Percentiles rank a stretch among this genome's conserved stretches.
These are phyloP conservation scores for Sporothrix mexicana DNA, from an alignment of 2,329 filamentous ascomycete species.

Conservation along the genomic window DNA sequence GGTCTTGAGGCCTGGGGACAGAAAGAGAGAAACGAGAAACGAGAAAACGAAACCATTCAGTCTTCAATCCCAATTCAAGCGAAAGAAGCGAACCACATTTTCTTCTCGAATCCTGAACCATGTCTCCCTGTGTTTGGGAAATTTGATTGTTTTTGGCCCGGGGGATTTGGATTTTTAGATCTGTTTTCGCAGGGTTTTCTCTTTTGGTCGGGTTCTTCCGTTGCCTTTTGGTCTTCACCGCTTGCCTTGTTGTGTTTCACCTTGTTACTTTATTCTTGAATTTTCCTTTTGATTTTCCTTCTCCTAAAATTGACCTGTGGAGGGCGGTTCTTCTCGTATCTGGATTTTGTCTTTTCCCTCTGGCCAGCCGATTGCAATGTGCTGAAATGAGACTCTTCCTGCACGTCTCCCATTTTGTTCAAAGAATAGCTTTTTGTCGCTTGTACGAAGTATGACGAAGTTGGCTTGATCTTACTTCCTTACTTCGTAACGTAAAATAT, in stretches of 20 bases:
- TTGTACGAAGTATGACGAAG: background rate
- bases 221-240: background rate
- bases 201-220: constrained; percentile 4
- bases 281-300: background rate
- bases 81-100: constrained; percentile 18
- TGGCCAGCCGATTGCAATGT: background rate
- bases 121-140: constrained; percentile 3
- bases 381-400: background rate
- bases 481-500: background rate
- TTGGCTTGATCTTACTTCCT: too few relatives aligned
- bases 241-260: background rate
- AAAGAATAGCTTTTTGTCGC: background rate
- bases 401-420: background rate
- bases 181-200: background rate
- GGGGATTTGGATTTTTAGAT: background rate
- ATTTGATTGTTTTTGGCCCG: too few relatives aligned
- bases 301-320: background rate
- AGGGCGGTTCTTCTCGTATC: constrained; percentile 16
- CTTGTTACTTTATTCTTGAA: background rate
- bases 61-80: background rate
- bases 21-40: background rate
- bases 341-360: background rate
- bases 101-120: constrained; percentile 21
- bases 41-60: background rate
- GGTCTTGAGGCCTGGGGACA: too few relatives aligned